Evolutionary conservation across 306 rosid species (phyloP), one percentile per base, ranked within the genome.

Genomic region (Cucumis melo): DNA sequence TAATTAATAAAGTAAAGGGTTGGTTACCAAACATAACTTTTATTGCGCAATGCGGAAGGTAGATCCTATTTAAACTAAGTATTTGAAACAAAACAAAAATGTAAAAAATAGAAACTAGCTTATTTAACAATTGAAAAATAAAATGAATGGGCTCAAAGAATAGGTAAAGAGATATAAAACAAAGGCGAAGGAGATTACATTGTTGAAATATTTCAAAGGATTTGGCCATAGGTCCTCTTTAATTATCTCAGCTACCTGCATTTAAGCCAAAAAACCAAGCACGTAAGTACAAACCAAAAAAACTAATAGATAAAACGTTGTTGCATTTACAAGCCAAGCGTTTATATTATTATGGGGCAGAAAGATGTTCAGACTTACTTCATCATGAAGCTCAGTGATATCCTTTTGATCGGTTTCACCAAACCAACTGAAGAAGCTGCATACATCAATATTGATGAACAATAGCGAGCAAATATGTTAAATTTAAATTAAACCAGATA

Each of bases 191-290:
- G n/a, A 55, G 50, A 73, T 83, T 88, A 88, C 96, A 70, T 82
- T 87, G 79, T 84, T 90, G 80, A 90, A 90, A 76, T 88, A 88
- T 83, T 86, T 88, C 27, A 88, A 82, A 77, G 96, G 96, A 82
- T 90, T 86, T 80, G 96, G 91, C 96, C 96, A 90, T 39, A 90
- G 77, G 75, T 90, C 91, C 63, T 88, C 92, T 81, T 90, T 90
- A 24, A 90, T 88, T 65, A 90, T 81, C 82, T 88, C 92, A 46
- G 89, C 85, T 73, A 88, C 79, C 91, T 90, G 92, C 81, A 74
- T 78, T 79, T 68, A 55, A 48, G 34, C 19, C n/a, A 50, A 77
- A 19, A 74, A 75, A 39, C 20, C 13, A 75, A 53, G 51, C 36
- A 57, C 12, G 2, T 58, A 21, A 55, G 51, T 36, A 36, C 58